Percentiles rank a stretch among this genome's conserved stretches.
These are phyloP conservation scores for Arachis hypogaea DNA, from an alignment of 306 rosid genomes.

Conservation along the genomic window DNA sequence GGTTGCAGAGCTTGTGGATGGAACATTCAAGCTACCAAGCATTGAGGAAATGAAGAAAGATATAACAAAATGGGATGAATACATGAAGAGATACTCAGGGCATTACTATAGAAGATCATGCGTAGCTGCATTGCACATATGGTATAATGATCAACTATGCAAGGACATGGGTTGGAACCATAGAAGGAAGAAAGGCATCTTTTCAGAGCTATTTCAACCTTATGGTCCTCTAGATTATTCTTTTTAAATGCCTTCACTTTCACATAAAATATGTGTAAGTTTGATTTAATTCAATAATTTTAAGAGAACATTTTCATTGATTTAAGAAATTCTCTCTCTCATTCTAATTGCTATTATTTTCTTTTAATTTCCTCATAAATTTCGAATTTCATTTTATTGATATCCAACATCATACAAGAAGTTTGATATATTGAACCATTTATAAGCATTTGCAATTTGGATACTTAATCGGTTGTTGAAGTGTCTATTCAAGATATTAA, in stretches of 20 bases:
- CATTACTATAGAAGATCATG: slow-evolving; percentile 56
- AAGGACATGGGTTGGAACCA: slow-evolving; percentile 78
- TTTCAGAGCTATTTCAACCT: slow-evolving; percentile 63
- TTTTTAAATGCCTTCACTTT: background rate
- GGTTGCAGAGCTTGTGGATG: slow-evolving; percentile 66
- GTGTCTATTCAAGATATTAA: no score
- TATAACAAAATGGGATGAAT: slow-evolving; percentile 51
- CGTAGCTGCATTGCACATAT: slow-evolving; percentile 52
- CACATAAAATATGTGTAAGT: no score
- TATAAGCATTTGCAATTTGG: no score
- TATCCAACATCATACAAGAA: no score
- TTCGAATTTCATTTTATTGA: no score
- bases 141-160: slow-evolving; percentile 67
- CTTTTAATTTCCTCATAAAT: no score
- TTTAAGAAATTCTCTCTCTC: no score
- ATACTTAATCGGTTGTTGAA: no score
- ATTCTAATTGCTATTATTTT: no score
- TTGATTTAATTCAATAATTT: no score
- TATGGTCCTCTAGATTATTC: slow-evolving; percentile 67
- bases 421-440: no score
- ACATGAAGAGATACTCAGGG: slow-evolving; percentile 47
- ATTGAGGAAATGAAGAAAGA: slow-evolving; percentile 69
- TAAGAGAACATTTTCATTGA: no score
- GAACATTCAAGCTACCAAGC: slow-evolving; percentile 58
- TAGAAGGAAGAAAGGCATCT: slow-evolving; percentile 59